Conservation (phyloP, 2,329 filamentous ascomycete genomes). For the Colletotrichum limetticola region DNA sequence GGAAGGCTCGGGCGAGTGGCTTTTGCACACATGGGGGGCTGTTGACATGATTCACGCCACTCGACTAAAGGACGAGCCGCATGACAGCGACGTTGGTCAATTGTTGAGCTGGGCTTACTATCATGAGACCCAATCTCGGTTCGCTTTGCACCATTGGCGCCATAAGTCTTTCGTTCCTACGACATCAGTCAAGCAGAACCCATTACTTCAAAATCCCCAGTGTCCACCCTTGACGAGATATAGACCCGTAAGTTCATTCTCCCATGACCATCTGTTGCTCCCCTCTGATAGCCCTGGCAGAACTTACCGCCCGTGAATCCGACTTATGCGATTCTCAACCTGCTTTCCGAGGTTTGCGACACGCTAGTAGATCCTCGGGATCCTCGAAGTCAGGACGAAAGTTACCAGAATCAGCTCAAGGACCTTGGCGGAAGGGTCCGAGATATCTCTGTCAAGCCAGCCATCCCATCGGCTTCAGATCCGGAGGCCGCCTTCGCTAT, state of each 20-base stretch:
- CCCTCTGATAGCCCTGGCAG: background rate
- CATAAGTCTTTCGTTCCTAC: background rate
- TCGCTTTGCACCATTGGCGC: conserved; percentile 13
- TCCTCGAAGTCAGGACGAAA: background rate
- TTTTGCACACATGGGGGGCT: conserved; percentile 17
- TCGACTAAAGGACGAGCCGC: background rate
- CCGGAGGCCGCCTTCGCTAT: background rate
- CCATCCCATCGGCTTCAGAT: background rate
- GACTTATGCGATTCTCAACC: conserved; percentile 8
- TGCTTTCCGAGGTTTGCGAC: conserved; percentile 19
- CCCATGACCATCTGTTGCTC: background rate
- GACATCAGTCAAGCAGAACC: background rate
- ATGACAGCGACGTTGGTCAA: background rate
- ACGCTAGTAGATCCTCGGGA: background rate
- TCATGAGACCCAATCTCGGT: conserved; percentile 8
- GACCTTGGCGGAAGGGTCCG: background rate
- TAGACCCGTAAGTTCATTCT: background rate
- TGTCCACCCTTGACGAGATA: background rate
- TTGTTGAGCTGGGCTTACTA: conserved; percentile 14
- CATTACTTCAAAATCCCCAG: background rate
- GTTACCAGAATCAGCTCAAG: background rate
- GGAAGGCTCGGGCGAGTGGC: conserved; percentile 8
- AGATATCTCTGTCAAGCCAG: background rate
- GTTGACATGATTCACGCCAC: conserved; percentile 5
- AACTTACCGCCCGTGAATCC: background rate